phyloP scores from a whole-genome alignment of 345 rosid species.

The Brassica nigra region DNA sequence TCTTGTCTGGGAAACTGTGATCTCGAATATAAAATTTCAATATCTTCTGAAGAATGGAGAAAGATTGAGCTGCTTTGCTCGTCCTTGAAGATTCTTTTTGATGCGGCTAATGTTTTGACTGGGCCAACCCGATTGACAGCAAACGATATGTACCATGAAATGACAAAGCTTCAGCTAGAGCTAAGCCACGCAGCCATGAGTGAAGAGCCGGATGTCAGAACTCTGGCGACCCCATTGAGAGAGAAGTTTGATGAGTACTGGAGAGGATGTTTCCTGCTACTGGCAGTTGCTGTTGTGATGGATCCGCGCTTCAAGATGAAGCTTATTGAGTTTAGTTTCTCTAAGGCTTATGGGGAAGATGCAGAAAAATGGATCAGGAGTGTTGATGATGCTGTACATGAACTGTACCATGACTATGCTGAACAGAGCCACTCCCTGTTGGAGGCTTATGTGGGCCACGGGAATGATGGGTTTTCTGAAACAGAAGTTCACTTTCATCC shows the following conservation, averaged over 20 bases:
- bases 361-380: background rate
- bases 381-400: background rate
- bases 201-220: background rate
- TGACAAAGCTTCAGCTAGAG: background rate
- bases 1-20: background rate
- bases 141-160: background rate
- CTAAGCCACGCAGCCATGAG: background rate
- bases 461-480: background rate
- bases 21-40: background rate
- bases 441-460: background rate
- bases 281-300: background rate
- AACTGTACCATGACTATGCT: background rate
- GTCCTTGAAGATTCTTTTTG: background rate
- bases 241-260: background rate
- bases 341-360: background rate
- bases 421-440: background rate
- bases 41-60: background rate
- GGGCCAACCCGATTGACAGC: background rate
- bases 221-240: background rate
- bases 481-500: background rate
- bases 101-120: background rate
- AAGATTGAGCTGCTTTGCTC: background rate
- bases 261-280: background rate
- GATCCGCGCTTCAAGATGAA: background rate
- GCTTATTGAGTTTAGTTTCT: background rate